Conservation (phyloP, 768 basidiomycete species). For the Kwoniella mangroviensis region DNA sequence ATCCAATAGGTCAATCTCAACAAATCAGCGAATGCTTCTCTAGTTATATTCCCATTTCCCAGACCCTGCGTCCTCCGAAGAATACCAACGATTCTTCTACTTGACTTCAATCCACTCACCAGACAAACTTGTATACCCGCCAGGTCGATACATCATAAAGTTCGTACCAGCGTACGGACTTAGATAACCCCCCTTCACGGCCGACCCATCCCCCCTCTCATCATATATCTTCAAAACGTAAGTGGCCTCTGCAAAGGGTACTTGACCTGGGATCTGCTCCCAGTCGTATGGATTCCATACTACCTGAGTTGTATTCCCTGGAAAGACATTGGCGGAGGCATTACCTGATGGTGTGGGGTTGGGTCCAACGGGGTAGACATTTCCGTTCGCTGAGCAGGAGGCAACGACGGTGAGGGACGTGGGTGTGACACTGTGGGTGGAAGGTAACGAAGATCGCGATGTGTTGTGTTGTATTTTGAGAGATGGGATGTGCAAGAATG, state of each 20-base stretch:
- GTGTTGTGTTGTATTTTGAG: not conserved
- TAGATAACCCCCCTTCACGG: conserved; percentile 68
- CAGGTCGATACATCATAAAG: conserved; percentile 85
- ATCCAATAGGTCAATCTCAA: no score
- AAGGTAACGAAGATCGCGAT: not conserved
- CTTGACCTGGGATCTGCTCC: conserved; percentile 67
- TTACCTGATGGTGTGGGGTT: conserved; percentile 63
- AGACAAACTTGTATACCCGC: conserved; percentile 69
- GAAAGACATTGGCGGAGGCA: conserved; percentile 60
- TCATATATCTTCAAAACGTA: conserved; percentile 83
- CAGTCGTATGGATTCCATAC: conserved; percentile 82
- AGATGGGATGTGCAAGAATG: not conserved
- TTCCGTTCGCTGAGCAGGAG: conserved; percentile 76
- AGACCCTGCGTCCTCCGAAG: not conserved
- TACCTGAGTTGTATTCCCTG: conserved; percentile 68
- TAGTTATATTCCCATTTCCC: no score
- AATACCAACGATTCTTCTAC: no score
- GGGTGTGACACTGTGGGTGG: conserved; percentile 63
- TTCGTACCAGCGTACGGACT: conserved; percentile 70
- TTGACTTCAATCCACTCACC: no score
- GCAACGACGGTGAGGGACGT: conserved; percentile 79
- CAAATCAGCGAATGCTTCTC: no score
- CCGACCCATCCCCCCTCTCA: conserved; percentile 72
- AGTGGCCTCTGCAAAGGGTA: conserved; percentile 73
- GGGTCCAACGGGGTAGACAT: conserved; percentile 86